Base-by-base conservation (phyloP, 805 yeast species). In the Zygotorulaspora sp. region DNA sequence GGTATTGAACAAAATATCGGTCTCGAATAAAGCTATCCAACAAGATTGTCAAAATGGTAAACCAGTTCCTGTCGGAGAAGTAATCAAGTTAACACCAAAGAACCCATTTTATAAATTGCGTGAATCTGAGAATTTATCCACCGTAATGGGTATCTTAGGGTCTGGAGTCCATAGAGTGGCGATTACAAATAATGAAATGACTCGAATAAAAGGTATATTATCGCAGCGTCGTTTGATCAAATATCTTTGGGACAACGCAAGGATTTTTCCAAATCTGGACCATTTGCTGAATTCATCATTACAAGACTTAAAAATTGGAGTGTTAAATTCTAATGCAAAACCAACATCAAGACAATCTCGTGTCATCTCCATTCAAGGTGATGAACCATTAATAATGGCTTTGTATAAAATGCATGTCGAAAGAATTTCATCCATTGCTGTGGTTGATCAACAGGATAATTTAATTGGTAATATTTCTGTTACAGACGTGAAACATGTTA, bases 161-260 rank as follows among this genome's bases (percentile, higher is more conserved):
- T 77, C 84, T 26, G 98, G 98, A 14, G 96, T 89, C 3, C 98
- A 92, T 65, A 73, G 98, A 57, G 77, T 90, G 14, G 96, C 97
- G 8, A 84, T 89, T 39, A 72, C 82, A 15, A 69, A 77, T 55
- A 61, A 65, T 12, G 71, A 68, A 32, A 62, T 68, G 33, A 68
- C 74, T 16, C 70, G 71, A 43, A 78, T 89, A 34, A 77, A 83
- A 2, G 97, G 97, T 41, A 77, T 90, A 9, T 68, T 92, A 31
- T 86, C 96, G 0, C 98, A 90, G 66, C 79, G 98, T 60, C 76
- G 97, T 53, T 68, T 87, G 50, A 75, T 90, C 38, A 77, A 77
- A 52, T 90, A 76, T 60, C 66, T 90, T 38, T 90, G 97, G 97
- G 95, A 86, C 42, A 86, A 92, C 58, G 94, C 95, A 20, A 74